Base-by-base conservation (phyloP, 768 basidiomycete genomes). In the Hysterangium stoloniferum region DNA sequence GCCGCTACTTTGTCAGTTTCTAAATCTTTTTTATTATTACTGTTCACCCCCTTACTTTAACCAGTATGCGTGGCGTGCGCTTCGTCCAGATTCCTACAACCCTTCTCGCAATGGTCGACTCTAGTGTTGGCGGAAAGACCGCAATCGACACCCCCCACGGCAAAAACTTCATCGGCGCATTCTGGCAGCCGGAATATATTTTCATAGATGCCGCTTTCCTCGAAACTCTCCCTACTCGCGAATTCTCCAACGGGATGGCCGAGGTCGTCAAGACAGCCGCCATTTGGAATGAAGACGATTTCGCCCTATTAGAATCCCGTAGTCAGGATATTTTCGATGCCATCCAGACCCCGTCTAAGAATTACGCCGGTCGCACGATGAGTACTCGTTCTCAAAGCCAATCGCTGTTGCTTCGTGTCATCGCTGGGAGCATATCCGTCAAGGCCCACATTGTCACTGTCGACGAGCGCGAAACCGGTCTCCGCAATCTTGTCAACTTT, bases 261-360 rank as follows among this genome's bases (percentile, higher is more conserved):
- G 95, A 99, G 65, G 86, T 97, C 3, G 83, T 98, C 63, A 99
- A 99, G 95, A 99, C 96, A 22, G 95, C 96, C 4, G 96, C 94
- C n/a, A 98, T 98, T 61, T 97, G 95, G 95, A 81, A 90, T 65
- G 93, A 90, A 59, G 66, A 71, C 55, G 91, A 94, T 60, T 99
- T 99, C 61, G 76, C 82, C 31, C 76, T 82, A 28, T 80, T 99
- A 54, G 96, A 99, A 64, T 84, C 87, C 1, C 80, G 82, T 89
- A 1, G 77, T 78, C 24, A 87, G 89, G 62, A 94, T 97, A 55
- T 65, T 62, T 81, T 88, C 67, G 73, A 82, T 13, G 93, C 94
- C 15, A 87, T 96, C 52, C 80, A 82, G 57, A 76, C 82, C 1
- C 81, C 82, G 2, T 84, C 85, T 51, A 52, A 68, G 41, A 67